These are phyloP conservation scores for Pseudocercospora cruenta DNA, from an alignment of 2,329 filamentous ascomycete species.

Conservation along the genomic window DNA sequence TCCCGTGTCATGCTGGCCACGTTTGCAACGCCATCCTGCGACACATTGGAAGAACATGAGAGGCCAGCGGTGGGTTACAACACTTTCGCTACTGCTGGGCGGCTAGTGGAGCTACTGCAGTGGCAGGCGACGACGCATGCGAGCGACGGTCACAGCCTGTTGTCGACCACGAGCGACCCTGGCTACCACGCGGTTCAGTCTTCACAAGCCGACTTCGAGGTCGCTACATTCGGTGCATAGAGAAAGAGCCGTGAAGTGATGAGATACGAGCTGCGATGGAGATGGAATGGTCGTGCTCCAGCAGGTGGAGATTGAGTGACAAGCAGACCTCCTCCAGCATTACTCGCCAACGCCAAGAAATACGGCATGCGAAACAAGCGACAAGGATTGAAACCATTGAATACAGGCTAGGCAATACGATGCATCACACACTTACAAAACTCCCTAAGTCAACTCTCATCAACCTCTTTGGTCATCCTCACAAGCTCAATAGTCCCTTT, in stretches of 20 bases:
- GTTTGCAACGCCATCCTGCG: background rate
- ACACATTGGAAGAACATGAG: background rate
- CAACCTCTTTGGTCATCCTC: background rate
- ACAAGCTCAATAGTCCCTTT: background rate
- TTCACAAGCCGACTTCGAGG: too few relatives aligned
- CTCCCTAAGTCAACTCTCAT: background rate
- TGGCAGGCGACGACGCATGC: background rate
- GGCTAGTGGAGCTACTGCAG: background rate
- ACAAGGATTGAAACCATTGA: too few relatives aligned
- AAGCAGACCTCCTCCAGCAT: background rate
- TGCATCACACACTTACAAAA: background rate
- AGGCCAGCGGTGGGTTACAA: background rate
- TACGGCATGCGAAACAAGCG: too few relatives aligned
- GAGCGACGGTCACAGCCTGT: background rate
- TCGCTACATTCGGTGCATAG: too few relatives aligned
- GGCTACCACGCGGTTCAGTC: background rate
- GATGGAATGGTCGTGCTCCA: background rate
- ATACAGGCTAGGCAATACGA: too few relatives aligned
- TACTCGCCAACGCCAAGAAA: too few relatives aligned
- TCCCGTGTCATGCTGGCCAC: background rate
- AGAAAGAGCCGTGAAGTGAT: background rate
- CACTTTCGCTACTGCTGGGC: background rate
- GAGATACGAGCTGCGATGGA: background rate
- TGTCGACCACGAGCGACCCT: background rate
- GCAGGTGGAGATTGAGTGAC: background rate